phyloP scores from a whole-genome alignment of 2,329 filamentous ascomycete species.

The Diaporthe ilicicola region DNA sequence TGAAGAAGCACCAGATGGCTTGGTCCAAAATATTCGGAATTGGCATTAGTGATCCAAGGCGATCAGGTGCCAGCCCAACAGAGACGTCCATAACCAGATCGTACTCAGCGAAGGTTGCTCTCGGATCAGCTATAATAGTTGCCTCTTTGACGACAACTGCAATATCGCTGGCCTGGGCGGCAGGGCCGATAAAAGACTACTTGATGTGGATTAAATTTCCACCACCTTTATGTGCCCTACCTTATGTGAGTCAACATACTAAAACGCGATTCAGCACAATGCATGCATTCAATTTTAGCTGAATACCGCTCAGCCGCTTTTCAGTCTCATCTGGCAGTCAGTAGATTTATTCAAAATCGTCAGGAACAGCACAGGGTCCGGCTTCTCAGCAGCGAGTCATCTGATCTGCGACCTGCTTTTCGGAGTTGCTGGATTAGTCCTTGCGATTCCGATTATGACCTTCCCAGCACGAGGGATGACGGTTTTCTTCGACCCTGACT shows the following conservation, averaged over 20 bases:
- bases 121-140: neutral
- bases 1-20: neutral
- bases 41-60: too few species aligned
- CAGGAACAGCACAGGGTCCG: neutral
- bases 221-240: neutral
- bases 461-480: too few species aligned
- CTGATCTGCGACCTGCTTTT: neutral
- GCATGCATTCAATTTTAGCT: neutral
- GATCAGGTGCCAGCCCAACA: neutral
- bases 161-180: neutral
- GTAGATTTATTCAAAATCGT: neutral
- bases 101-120: neutral
- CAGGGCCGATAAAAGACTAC: neutral
- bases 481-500: too few species aligned
- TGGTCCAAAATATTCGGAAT: neutral
- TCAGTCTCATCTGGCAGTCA: neutral
- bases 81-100: neutral
- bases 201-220: neutral
- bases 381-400: neutral
- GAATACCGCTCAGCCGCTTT: neutral
- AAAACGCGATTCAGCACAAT: rapidly evolving
- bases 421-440: neutral
- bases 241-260: neutral
- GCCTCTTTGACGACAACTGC: neutral
- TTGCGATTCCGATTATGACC: neutral